Evolutionary conservation across 495 filamentous ascomycete species (phyloP).

Genomic region (Daldinia decipiens): DNA sequence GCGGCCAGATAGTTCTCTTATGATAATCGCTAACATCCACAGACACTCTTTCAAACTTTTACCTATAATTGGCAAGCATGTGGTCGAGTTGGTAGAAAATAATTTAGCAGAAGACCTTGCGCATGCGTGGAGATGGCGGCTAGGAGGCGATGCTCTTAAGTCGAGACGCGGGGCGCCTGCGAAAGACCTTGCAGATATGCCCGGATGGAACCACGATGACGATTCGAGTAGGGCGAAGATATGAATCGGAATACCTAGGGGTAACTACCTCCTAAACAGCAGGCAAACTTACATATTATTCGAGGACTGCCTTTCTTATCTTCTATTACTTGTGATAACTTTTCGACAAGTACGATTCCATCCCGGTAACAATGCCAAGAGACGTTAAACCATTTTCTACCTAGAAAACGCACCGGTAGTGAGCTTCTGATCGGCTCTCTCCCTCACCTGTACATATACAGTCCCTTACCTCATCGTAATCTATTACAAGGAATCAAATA

Average conservation of each 20-base stretch:
- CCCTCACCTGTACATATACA: not conserved
- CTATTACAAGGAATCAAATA: not conserved
- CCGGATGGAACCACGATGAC: conserved; percentile 42
- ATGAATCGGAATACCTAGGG: not conserved
- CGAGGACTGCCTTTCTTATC: not conserved
- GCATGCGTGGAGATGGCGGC: conserved; percentile 42
- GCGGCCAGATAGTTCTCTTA: not conserved
- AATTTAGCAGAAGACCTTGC: conserved; percentile 37
- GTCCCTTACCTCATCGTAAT: not conserved
- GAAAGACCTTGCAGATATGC: conserved; percentile 44
- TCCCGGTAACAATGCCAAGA: too few species aligned
- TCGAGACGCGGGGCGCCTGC: conserved; percentile 38
- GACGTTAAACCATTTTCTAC: not conserved
- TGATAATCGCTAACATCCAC: conserved; percentile 4
- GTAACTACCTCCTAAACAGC: not conserved
- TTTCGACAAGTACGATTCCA: not conserved
- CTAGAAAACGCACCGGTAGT: not conserved
- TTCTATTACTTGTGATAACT: not conserved
- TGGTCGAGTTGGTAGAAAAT: conserved; percentile 43
- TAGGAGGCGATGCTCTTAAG: conserved; percentile 40
- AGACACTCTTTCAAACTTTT: conserved; percentile 45
- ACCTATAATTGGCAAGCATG: conserved; percentile 42
- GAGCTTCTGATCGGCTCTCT: conserved; percentile 1
- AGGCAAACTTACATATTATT: too few species aligned
- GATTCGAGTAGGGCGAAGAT: not conserved